These are phyloP conservation scores for Apophysomyces ossiformis DNA, from an alignment of 371 early-diverging fungal species.

Conservation along the genomic window DNA sequence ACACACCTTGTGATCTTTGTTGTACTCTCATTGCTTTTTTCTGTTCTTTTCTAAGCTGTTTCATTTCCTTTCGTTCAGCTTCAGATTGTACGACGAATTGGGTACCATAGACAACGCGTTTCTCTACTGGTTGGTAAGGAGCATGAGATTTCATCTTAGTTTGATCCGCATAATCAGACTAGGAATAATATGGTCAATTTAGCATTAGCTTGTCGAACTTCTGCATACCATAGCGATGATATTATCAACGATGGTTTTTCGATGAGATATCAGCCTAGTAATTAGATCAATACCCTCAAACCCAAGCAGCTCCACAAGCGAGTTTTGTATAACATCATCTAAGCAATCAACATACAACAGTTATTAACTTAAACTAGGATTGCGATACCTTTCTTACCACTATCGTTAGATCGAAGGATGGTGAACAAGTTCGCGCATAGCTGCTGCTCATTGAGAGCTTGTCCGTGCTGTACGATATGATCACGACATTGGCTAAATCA, in stretches of 20 bases:
- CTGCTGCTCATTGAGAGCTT: conserved; percentile 34
- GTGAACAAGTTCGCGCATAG: conserved; percentile 63
- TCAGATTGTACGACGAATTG: conserved; percentile 78
- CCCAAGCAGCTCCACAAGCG: conserved; percentile 78
- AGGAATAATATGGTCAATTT: background rate
- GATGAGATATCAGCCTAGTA: conserved; percentile 52
- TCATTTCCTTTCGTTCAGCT: conserved; percentile 66
- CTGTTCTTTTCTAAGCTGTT: conserved; percentile 71
- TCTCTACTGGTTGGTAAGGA: conserved; percentile 18
- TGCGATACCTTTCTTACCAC: conserved; percentile 25
- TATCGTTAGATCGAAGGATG: conserved; percentile 54
- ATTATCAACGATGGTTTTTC: conserved; percentile 54
- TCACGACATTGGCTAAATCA: conserved; percentile 38
- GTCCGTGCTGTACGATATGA: conserved; percentile 18
- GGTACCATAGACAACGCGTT: conserved; percentile 58
- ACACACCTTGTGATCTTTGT: conserved; percentile 27
- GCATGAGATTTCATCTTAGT: conserved; percentile 23
- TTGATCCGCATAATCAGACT: conserved; percentile 32
- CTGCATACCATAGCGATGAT: conserved; percentile 48
- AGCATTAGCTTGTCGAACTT: background rate
- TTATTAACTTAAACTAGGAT: background rate
- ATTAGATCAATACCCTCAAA: conserved; percentile 76
- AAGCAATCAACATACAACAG: background rate
- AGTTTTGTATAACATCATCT: conserved; percentile 68
- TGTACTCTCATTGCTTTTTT: conserved; percentile 55